A percentile compares a stretch with the other conserved stretches of the same genome.
Evolutionary conservation across 257 asterid genomes (phyloP).

Genomic region (Solanum dulcamara): DNA sequence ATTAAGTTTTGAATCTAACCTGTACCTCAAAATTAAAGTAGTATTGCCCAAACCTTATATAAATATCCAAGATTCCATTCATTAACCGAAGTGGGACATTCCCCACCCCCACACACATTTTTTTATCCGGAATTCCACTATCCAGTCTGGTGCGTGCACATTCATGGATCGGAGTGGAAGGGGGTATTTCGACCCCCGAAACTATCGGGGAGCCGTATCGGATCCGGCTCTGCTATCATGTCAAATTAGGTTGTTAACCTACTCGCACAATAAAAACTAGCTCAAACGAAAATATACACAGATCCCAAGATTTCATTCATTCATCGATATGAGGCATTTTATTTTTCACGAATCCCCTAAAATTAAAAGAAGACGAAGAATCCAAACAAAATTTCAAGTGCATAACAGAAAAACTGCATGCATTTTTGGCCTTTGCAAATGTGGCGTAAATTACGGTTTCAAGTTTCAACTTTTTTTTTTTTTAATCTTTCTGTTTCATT

Average conservation of each 20-base stretch:
- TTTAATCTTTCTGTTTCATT: not conserved
- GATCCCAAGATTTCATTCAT: too few relatives aligned
- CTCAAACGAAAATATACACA: not conserved
- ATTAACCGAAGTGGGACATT: too few relatives aligned
- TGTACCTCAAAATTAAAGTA: too few relatives aligned
- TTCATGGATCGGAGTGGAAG: too few relatives aligned
- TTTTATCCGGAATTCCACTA: too few relatives aligned
- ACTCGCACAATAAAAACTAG: not conserved
- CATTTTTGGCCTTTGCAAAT: not conserved
- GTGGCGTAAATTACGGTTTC: not conserved
- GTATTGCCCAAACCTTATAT: too few relatives aligned
- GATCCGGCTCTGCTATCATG: not conserved
- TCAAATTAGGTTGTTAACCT: too few relatives aligned
- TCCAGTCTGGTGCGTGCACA: too few relatives aligned
- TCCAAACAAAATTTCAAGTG: not conserved
- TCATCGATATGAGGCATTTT: not conserved
- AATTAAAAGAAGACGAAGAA: not conserved
- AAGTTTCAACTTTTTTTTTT: not conserved
- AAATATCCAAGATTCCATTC: too few relatives aligned
- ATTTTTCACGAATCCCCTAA: not conserved
- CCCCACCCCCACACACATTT: too few relatives aligned
- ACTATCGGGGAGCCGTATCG: too few relatives aligned
- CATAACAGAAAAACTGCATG: not conserved
- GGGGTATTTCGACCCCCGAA: not conserved
- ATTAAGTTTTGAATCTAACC: too few relatives aligned